These are phyloP conservation scores for Glycine tomentella DNA, from an alignment of 306 rosid species.

Conservation along the genomic window DNA sequence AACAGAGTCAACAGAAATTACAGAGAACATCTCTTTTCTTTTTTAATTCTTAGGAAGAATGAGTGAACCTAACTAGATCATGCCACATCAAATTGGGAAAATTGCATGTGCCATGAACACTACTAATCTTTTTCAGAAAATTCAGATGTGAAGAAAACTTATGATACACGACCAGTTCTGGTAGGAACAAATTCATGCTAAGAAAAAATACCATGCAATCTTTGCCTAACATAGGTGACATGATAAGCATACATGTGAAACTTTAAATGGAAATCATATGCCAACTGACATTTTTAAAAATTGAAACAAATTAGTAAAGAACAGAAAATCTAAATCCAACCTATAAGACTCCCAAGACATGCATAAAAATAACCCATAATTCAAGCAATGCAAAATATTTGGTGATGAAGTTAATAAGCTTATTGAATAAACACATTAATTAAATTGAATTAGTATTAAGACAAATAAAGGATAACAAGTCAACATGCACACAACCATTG, in stretches of 20 bases:
- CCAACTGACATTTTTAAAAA: background rate
- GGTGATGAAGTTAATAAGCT: background rate
- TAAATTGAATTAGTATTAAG: background rate
- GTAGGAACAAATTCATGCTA: background rate
- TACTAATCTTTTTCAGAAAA: background rate
- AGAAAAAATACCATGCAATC: background rate
- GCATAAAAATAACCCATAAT: background rate
- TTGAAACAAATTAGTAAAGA: background rate
- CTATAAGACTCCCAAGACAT: background rate
- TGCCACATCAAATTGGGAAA: constrained; percentile 2
- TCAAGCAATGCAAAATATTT: constrained; percentile 5
- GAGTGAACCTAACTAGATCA: constrained; percentile 5
- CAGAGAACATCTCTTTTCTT: constrained; percentile 2
- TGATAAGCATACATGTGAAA: background rate
- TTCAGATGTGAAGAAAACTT: constrained; percentile 5
- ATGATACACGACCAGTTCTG: background rate
- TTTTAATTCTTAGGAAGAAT: constrained; percentile 10
- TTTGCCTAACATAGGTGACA: background rate
- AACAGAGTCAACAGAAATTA: background rate
- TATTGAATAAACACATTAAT: background rate
- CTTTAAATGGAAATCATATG: background rate
- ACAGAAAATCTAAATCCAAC: background rate
- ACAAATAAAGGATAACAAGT: background rate
- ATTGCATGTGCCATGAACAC: background rate
- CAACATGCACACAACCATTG: background rate